Evolutionary conservation across 345 rosid species (phyloP), one percentile per base, ranked within the genome.

Genomic region (Bruguiera sexangula): DNA sequence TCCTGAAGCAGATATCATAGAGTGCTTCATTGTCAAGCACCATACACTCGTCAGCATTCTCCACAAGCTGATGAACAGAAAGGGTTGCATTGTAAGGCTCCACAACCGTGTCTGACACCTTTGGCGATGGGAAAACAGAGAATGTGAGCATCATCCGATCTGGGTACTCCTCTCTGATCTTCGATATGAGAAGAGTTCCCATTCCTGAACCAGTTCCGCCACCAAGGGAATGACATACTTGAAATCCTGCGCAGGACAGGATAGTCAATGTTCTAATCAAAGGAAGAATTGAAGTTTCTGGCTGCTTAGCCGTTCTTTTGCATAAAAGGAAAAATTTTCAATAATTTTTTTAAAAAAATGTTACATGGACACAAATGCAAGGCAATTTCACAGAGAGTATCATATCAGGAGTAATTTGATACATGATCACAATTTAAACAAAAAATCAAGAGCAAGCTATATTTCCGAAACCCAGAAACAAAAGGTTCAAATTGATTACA

Each of bases 21-120:
- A 77, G 73, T 22, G 79, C 81, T 27, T 81, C 81, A 26, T 81
- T 81, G 63, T 77, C 79, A 22, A 77, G 84, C 13, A 81, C 81
- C 84, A 81, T 81, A 54, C 81, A 74, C 65, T 81, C 81, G 65
- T 81, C 81, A 39, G 73, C 84, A 77, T 81, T 81, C 52, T 77
- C 79, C n/a, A 77, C 79, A 30, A 81, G 71, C 36, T 77, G 79
- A 62, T 81, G 84, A 43, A 77, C 84, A 43, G 77, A 77, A 34
- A 81, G 79, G 39, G 84, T 77, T 1, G 81, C 81, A 69, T 81
- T 81, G 69, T 77, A 81, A 30, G 79, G 84, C 63, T 77, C 84
- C 48, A 81, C 84, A 16, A 77, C 81, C 2, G 75, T 81, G 69
- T 77, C 81, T 9, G 84, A 81, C 10, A 77, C 81, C 56, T 60